phyloP scores from a whole-genome alignment of 257 asterid species.

The Pogostemon cablin region DNA sequence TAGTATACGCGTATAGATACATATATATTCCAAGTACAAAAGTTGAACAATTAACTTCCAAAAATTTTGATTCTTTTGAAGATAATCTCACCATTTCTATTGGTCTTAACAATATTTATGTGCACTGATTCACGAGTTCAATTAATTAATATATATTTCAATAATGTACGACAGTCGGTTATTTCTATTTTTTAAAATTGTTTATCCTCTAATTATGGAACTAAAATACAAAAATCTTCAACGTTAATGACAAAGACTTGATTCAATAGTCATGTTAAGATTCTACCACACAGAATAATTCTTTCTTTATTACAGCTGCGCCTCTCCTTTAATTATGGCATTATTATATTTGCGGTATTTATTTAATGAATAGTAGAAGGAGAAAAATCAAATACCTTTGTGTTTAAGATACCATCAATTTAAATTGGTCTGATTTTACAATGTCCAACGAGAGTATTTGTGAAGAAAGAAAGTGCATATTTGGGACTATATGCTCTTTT shows the following conservation, averaged over 20 bases:
- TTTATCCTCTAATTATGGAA: constrained; percentile 20
- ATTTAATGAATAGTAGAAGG: too few species aligned
- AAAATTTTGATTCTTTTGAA: constrained; percentile 32
- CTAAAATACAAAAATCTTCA: constrained; percentile 18
- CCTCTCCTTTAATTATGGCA: background rate
- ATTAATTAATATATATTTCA: background rate
- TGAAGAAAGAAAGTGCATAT: too few species aligned
- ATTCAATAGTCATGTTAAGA: constrained; percentile 26
- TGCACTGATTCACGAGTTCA: constrained; percentile 21
- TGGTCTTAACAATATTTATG: background rate
- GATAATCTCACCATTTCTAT: constrained; percentile 11
- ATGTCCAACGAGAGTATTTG: too few species aligned
- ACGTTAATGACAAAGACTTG: constrained; percentile 26
- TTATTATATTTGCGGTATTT: too few species aligned
- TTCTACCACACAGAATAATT: background rate
- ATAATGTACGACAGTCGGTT: background rate
- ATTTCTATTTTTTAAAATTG: background rate
- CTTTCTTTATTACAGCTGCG: background rate
- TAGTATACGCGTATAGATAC: background rate
- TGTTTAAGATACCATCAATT: too few species aligned
- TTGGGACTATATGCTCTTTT: too few species aligned
- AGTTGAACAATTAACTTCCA: constrained; percentile 30
- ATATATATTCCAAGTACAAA: constrained; percentile 24
- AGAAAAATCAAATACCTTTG: too few species aligned
- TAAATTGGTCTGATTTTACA: too few species aligned